Evolutionary conservation across 2,329 filamentous ascomycete genomes (phyloP).

Genomic region (Bipolaris victoriae): DNA sequence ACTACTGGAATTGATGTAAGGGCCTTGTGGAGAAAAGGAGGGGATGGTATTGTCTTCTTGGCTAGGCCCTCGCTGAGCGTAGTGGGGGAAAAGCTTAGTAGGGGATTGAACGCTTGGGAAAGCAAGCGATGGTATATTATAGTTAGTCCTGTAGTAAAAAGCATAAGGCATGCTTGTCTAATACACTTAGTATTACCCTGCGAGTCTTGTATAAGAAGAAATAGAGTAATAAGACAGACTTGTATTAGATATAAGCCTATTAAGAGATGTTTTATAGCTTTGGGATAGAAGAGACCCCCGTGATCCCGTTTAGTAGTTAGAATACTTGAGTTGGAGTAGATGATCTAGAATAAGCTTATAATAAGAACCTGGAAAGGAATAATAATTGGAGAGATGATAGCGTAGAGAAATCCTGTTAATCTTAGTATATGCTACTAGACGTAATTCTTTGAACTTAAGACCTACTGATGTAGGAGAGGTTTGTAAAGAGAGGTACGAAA

Average conservation of each 20-base stretch:
- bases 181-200: slow-evolving; percentile 10
- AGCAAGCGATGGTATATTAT: slow-evolving; percentile 17
- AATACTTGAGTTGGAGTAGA: slow-evolving; percentile 13
- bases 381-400: slow-evolving; percentile 20
- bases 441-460: too few species aligned
- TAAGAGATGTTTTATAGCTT: slow-evolving; percentile 19
- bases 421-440: not conserved
- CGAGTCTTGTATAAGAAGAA: slow-evolving; percentile 15
- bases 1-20: not conserved
- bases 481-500: slow-evolving; percentile 21
- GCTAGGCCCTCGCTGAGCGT: not conserved
- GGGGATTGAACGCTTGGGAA: slow-evolving; percentile 10
- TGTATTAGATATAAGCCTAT: slow-evolving; percentile 18
- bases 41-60: not conserved
- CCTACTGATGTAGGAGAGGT: slow-evolving; percentile 24
- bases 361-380: slow-evolving; percentile 18
- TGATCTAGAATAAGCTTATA: slow-evolving; percentile 18
- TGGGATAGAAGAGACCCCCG: slow-evolving; percentile 19
- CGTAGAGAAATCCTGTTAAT: slow-evolving; percentile 17
- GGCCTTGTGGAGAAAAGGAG: slow-evolving; percentile 7
- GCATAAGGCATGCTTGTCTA: slow-evolving; percentile 9
- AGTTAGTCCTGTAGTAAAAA: slow-evolving; percentile 10
- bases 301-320: slow-evolving; percentile 3
- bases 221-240: slow-evolving; percentile 12
- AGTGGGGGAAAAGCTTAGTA: slow-evolving; percentile 14